A percentile compares a stretch with the other conserved stretches of the same genome.
These are phyloP conservation scores for Ichthyophthirius multifiliis DNA, from an alignment of 169 alveolate genomes.

Conservation along the genomic window DNA sequence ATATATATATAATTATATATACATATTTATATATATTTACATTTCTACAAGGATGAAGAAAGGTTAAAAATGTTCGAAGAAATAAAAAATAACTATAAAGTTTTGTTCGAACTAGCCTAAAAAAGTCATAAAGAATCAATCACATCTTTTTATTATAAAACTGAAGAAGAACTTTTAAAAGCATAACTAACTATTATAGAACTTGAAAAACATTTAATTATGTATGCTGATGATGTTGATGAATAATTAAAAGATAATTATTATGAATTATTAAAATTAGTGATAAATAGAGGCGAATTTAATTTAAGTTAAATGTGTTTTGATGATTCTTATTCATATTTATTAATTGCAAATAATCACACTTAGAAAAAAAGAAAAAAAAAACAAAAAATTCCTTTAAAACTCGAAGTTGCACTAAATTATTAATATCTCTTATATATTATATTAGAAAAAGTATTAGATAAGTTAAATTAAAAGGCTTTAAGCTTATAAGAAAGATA, in stretches of 20 bases:
- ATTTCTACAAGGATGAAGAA: background rate
- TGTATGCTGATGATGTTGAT: conserved; percentile 48
- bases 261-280: conserved; percentile 23
- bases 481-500: conserved; percentile 50
- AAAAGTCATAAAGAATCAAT: conserved; percentile 40
- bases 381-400: conserved; percentile 15
- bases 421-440: conserved; percentile 40
- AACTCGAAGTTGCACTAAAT: conserved; percentile 42
- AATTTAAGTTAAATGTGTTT: background rate
- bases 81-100: conserved; percentile 6
- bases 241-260: conserved; percentile 34
- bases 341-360: background rate
- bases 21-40: background rate
- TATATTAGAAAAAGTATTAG: conserved; percentile 39
- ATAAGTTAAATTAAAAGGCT: conserved; percentile 53
- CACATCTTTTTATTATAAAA: conserved; percentile 39
- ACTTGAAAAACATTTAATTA: conserved; percentile 28
- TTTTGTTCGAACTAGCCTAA: background rate
- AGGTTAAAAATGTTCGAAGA: conserved; percentile 11
- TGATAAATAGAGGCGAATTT: conserved; percentile 19
- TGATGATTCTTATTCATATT: background rate
- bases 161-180: conserved; percentile 31
- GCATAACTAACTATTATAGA: conserved; percentile 40
- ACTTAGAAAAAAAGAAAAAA: conserved; percentile 4
- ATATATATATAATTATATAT: background rate